Conservation (phyloP, 179 eudicot species). For the Corrigiola litoralis region DNA sequence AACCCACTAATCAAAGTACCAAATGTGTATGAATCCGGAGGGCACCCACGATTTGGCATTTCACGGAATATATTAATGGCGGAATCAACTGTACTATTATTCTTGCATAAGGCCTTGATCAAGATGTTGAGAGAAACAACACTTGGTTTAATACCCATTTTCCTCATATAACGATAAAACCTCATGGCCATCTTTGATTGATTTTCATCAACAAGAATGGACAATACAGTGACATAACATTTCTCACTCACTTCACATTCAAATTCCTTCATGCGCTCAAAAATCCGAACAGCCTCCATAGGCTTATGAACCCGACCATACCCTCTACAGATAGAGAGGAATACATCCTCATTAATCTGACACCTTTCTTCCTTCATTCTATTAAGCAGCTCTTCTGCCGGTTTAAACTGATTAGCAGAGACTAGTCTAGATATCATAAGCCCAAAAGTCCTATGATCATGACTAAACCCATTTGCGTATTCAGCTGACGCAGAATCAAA, state of each 20-base stretch:
- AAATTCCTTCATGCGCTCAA: conserved; percentile 61
- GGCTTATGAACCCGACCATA: conserved; percentile 92
- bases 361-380: conserved; percentile 81
- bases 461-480: conserved; percentile 69
- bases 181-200: conserved; percentile 60
- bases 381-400: conserved; percentile 63
- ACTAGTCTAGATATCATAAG: conserved; percentile 65
- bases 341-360: conserved; percentile 45
- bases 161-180: conserved; percentile 74
- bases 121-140: conserved; percentile 77
- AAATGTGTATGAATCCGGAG: conserved; percentile 80
- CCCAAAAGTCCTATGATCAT: conserved; percentile 64
- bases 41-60: conserved; percentile 71
- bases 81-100: conserved; percentile 57
- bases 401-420: conserved; percentile 59
- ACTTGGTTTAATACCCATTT: conserved; percentile 55
- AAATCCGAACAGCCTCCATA: conserved; percentile 61
- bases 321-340: conserved; percentile 65
- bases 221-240: conserved; percentile 65
- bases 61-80: conserved; percentile 65
- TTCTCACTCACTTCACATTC: conserved; percentile 51
- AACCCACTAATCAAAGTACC: conserved; percentile 86
- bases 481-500: conserved; percentile 84
- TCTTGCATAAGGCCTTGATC: conserved; percentile 85
- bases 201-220: conserved; percentile 76